A percentile compares a stretch with the other conserved stretches of the same genome.
phyloP scores from a whole-genome alignment of 176 grass and related monocot species.

The Rhynchospora tenuis region DNA sequence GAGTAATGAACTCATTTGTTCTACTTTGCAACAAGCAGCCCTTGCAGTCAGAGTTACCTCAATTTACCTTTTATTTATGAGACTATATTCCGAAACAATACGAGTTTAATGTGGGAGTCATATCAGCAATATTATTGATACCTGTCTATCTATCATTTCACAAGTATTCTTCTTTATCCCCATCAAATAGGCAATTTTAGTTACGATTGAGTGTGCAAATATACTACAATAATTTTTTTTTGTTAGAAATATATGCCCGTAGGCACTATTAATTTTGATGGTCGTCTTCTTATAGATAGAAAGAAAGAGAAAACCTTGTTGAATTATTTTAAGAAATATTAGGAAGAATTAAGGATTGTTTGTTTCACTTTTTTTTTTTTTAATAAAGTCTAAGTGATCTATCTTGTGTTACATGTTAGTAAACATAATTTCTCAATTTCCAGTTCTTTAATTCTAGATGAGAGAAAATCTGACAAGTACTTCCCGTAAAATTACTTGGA shows the following conservation, averaged over 20 bases:
- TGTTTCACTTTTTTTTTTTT: neutral
- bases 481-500: neutral
- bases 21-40: neutral
- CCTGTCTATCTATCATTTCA: neutral
- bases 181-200: neutral
- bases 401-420: neutral
- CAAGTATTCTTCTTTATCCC: neutral
- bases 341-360: neutral
- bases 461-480: neutral
- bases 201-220: neutral
- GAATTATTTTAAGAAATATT: neutral
- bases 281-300: neutral
- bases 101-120: neutral
- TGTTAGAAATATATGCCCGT: too few relatives aligned
- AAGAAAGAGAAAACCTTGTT: neutral
- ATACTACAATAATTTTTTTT: neutral
- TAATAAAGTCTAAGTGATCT: neutral
- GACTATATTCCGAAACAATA: neutral
- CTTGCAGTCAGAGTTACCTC: neutral
- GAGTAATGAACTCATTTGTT: neutral
- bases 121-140: neutral
- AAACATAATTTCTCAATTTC: neutral
- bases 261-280: too few relatives aligned
- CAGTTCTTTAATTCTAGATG: neutral
- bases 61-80: constrained; percentile 1